Conservation (phyloP, 1,284 basidiomycete species). For the Puccinia hordei region DNA sequence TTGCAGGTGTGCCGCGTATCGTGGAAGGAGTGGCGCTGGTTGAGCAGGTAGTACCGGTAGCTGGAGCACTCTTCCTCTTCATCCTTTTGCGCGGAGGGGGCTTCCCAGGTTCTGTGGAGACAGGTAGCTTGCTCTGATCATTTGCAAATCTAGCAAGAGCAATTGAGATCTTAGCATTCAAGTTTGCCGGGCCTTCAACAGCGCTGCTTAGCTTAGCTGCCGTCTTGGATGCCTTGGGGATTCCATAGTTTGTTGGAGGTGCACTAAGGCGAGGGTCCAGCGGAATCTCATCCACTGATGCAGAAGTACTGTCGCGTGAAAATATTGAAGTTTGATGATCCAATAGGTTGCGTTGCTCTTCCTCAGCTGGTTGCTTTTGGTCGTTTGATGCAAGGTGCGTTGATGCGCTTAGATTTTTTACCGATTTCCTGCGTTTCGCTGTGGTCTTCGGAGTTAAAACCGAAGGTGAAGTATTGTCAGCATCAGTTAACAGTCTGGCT, state of each 20-base stretch:
- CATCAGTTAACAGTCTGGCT: not conserved
- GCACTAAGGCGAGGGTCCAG: slow-evolving; percentile 10
- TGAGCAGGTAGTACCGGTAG: not conserved
- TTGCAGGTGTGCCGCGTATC: not conserved
- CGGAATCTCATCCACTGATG: not conserved
- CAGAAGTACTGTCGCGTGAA: not conserved
- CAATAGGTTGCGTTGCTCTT: not conserved
- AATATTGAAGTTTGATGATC: not conserved
- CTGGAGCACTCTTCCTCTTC: slow-evolving; percentile 8
- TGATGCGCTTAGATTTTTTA: not conserved
- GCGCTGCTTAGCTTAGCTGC: not conserved
- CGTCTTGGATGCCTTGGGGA: not conserved
- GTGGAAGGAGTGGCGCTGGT: not conserved
- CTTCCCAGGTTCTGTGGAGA: not conserved
- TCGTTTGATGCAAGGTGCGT: not conserved
- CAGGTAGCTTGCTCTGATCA: not conserved
- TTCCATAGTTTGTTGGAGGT: not conserved
- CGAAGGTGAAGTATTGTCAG: not conserved
- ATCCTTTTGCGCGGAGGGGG: slow-evolving; percentile 8
- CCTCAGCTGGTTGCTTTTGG: not conserved
- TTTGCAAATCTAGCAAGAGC: not conserved
- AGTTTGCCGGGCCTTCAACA: slow-evolving; percentile 4
- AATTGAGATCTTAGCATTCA: not conserved
- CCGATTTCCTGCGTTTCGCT: slow-evolving; percentile 19
- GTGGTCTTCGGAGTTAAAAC: not conserved